phyloP scores from a whole-genome alignment of 2,329 filamentous ascomycete genomes.

The Sporothrix sp. region DNA sequence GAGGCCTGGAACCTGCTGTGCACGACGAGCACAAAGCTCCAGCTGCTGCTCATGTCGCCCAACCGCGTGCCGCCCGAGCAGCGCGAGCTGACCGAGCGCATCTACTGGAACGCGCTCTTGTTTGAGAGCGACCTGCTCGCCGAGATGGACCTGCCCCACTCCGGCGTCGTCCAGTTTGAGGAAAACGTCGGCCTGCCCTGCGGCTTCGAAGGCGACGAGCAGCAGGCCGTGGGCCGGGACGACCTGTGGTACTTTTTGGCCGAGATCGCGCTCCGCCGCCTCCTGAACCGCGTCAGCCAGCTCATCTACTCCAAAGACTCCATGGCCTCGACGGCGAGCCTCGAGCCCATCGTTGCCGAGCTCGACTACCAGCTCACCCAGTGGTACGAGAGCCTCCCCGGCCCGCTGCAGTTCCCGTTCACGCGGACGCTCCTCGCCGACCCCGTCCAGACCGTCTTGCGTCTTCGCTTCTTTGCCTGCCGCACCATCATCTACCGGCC shows the following conservation, averaged over 20 bases:
- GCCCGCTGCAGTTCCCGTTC: constrained; percentile 68
- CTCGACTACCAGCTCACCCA: constrained; percentile 74
- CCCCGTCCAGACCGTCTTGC: constrained; percentile 68
- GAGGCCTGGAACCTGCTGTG: constrained; percentile 77
- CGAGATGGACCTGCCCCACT: constrained; percentile 72
- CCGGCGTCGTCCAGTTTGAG: constrained; percentile 72
- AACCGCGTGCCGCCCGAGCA: constrained; percentile 57
- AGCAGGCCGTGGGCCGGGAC: constrained; percentile 54
- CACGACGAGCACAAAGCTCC: constrained; percentile 71
- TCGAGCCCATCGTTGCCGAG: constrained; percentile 70
- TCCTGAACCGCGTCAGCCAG: constrained; percentile 70
- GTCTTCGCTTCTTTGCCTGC: constrained; percentile 74
- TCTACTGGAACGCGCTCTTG: constrained; percentile 76
- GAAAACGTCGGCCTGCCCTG: constrained; percentile 70
- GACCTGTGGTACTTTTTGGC: constrained; percentile 82
- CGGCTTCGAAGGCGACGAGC: constrained; percentile 64
- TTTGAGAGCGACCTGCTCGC: constrained; percentile 74
- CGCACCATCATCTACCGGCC: constrained; percentile 79
- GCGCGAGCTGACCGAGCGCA: constrained; percentile 62
- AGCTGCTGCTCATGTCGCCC: constrained; percentile 65
- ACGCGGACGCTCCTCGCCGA: constrained; percentile 53
- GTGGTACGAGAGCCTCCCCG: constrained; percentile 72
- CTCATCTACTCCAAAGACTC: constrained; percentile 69
- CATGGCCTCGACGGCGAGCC: constrained; percentile 58
- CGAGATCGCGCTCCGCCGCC: constrained; percentile 66